These are phyloP conservation scores for Cardamine resedifolia DNA, from an alignment of 345 rosid species.

Conservation along the genomic window DNA sequence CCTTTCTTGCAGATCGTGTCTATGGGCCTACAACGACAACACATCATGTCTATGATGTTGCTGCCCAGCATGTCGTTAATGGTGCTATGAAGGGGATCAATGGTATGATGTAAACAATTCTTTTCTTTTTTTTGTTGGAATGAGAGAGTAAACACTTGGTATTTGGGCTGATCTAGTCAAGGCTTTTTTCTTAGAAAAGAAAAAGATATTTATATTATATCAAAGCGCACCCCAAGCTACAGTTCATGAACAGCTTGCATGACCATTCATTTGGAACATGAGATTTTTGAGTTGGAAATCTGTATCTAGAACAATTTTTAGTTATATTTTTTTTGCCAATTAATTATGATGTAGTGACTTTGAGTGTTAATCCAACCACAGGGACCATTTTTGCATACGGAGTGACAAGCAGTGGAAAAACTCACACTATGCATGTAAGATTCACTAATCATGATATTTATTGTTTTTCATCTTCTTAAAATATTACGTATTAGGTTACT, in stretches of 20 bases:
- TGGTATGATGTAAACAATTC: slow-evolving; percentile 46
- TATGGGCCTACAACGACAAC: slow-evolving; percentile 99
- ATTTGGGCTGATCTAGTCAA: slow-evolving; percentile 6
- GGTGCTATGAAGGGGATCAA: slow-evolving; percentile 96
- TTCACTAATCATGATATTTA: slow-evolving; percentile 13
- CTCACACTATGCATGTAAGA: slow-evolving; percentile 99
- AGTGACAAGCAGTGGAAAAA: slow-evolving; percentile 99
- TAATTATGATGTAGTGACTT: slow-evolving; percentile 19
- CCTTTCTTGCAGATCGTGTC: slow-evolving; percentile 64
- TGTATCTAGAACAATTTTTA: slow-evolving; percentile 2
- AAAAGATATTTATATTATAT: slow-evolving; percentile 2
- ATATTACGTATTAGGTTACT: not conserved
- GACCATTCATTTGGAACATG: slow-evolving; percentile 10
- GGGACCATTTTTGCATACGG: slow-evolving; percentile 99
- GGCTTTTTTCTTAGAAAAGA: not conserved
- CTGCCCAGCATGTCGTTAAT: slow-evolving; percentile 88
- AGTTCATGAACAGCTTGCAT: slow-evolving; percentile 6
- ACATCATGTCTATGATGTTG: slow-evolving; percentile 92
- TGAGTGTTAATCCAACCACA: slow-evolving; percentile 39
- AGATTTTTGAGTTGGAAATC: slow-evolving; percentile 3
- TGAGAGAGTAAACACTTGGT: not conserved
- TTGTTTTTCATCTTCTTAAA: not conserved
- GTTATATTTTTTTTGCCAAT: slow-evolving; percentile 9
- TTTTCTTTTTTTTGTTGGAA: not conserved
- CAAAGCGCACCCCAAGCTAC: not conserved